Percentiles rank a stretch among this genome's conserved stretches.
Conservation (phyloP, 345 rosid species). For the Corchorus olitorius region DNA sequence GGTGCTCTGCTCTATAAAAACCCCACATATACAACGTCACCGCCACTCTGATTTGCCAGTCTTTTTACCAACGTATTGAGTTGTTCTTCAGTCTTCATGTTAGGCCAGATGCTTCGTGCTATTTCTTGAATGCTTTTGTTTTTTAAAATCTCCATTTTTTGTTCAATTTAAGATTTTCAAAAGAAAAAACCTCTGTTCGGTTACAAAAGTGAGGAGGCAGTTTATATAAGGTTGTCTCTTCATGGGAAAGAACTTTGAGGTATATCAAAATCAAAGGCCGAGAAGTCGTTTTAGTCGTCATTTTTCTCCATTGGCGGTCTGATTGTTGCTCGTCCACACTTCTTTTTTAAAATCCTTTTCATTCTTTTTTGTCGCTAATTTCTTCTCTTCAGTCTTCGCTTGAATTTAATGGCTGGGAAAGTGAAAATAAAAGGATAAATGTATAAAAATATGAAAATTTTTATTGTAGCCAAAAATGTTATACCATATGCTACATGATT, state of each 20-base stretch:
- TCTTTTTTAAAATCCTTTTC: neutral
- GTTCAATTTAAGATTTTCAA: neutral
- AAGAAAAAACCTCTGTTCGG: constrained; percentile 23
- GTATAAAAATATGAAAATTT: neutral
- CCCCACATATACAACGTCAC: neutral
- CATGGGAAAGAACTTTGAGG: constrained; percentile 34
- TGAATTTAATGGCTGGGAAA: too few species aligned
- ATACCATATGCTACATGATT: neutral
- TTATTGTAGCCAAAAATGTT: neutral
- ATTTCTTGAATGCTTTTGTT: neutral
- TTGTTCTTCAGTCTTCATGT: neutral
- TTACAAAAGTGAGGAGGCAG: neutral
- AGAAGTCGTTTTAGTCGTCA: constrained; percentile 78
- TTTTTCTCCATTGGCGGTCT: constrained; percentile 49
- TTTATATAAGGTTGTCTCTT: constrained; percentile 14
- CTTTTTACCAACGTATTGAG: too few species aligned
- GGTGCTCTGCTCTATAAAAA: neutral
- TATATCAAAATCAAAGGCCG: constrained; percentile 46
- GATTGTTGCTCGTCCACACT: constrained; percentile 75
- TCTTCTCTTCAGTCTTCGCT: too few species aligned
- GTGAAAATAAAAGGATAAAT: neutral
- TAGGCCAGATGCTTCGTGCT: neutral
- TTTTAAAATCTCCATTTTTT: neutral
- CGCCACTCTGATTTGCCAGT: too few species aligned
- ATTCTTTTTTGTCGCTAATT: neutral